phyloP scores from a whole-genome alignment of 306 rosid genomes.

The Astragalus glycyphyllos region DNA sequence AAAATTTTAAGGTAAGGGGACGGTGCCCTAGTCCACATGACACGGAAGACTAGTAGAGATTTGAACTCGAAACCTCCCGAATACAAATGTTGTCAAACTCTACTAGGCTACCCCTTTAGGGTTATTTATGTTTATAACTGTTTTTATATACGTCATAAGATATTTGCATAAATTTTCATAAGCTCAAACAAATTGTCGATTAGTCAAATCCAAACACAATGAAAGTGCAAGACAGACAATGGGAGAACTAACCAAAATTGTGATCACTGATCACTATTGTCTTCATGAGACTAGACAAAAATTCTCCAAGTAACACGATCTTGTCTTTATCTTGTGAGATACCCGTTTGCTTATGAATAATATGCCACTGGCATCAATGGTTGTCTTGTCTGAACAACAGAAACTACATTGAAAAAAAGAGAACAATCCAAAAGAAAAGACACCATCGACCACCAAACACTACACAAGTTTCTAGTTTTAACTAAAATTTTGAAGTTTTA shows the following conservation, averaged over 20 bases:
- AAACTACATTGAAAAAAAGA: not conserved
- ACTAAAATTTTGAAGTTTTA: not conserved
- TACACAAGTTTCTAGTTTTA: not conserved
- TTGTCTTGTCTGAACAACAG: not conserved
- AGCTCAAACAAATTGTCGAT: too few species aligned
- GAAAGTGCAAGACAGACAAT: too few species aligned
- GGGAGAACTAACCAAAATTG: not conserved
- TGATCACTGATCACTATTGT: not conserved
- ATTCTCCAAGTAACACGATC: not conserved
- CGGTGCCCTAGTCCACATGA: too few species aligned
- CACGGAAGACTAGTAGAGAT: too few species aligned
- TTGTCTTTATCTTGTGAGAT: not conserved
- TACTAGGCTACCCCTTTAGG: too few species aligned
- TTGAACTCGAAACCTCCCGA: too few species aligned
- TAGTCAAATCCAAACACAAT: too few species aligned
- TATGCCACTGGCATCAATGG: not conserved
- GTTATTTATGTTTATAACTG: too few species aligned
- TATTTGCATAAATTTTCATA: too few species aligned
- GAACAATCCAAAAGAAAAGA: not conserved
- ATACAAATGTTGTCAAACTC: too few species aligned
- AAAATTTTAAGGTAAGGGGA: too few species aligned
- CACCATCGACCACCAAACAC: not conserved
- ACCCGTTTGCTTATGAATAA: not conserved
- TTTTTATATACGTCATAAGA: too few species aligned
- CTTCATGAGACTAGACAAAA: not conserved